These are phyloP conservation scores for Solanum sejunctum DNA, from an alignment of 257 asterid genomes.

Conservation along the genomic window DNA sequence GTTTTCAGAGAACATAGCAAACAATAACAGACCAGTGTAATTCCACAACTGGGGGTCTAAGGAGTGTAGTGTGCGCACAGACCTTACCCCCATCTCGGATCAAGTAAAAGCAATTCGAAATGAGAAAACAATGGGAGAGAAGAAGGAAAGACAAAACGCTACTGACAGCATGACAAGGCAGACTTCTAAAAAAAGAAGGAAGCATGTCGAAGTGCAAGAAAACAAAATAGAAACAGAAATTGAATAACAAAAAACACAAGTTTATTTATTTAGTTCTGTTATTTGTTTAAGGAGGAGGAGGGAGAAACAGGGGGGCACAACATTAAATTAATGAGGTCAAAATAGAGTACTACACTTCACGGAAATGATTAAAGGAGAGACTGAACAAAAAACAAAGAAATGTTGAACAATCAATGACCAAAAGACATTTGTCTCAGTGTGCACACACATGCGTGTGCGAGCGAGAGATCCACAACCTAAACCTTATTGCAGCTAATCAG, in stretches of 20 bases:
- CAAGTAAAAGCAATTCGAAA: neutral
- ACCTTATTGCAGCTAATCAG: neutral
- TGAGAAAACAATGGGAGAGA: neutral
- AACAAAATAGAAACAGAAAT: neutral
- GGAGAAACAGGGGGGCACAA: neutral
- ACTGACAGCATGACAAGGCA: neutral
- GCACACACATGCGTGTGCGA: neutral
- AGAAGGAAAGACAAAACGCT: neutral
- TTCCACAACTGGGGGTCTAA: neutral
- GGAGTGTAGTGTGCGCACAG: neutral
- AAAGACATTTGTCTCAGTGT: neutral
- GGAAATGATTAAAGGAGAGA: neutral
- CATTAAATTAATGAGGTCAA: neutral
- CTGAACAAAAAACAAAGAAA: neutral
- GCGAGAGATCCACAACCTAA: neutral
- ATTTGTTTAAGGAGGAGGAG: neutral
- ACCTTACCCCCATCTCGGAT: neutral
- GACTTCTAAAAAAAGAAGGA: neutral
- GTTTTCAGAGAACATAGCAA: neutral
- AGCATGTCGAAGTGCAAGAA: neutral
- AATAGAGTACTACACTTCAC: neutral
- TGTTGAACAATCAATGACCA: neutral
- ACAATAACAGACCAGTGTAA: neutral
- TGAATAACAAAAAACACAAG: neutral
- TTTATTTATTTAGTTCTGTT: neutral